Percentiles rank a stretch among this genome's conserved stretches.
Evolutionary conservation across 192 early-diverging fungal species (phyloP).

Genomic region (Funneliformis mosseae): DNA sequence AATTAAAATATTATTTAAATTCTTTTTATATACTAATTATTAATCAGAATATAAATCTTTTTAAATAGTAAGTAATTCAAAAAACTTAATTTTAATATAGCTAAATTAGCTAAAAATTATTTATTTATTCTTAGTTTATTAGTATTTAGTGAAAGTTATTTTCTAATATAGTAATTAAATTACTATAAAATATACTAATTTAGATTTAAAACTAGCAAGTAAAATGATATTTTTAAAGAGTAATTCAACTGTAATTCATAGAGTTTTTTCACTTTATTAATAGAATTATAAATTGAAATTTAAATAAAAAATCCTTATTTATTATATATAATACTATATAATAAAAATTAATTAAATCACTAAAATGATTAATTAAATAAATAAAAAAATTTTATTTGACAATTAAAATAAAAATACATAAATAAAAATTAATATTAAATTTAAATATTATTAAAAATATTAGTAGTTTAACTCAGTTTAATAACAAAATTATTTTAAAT

Average conservation of each 20-base stretch:
- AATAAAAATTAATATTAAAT: too few species aligned
- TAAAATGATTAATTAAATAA: too few species aligned
- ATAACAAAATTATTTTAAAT: too few species aligned
- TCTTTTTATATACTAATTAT: neutral
- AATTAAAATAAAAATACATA: too few species aligned
- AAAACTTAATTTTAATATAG: neutral
- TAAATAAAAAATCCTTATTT: too few species aligned
- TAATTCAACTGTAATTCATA: constrained; percentile 5
- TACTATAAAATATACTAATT: neutral
- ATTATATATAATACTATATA: too few species aligned
- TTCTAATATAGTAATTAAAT: neutral
- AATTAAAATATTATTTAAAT: neutral
- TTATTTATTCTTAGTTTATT: neutral
- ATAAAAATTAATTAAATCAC: too few species aligned
- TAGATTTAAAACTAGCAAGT: neutral
- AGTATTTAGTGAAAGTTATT: neutral
- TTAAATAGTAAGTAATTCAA: neutral
- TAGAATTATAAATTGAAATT: too few species aligned
- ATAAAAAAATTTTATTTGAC: too few species aligned
- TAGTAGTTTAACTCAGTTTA: too few species aligned
- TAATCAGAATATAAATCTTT: neutral
- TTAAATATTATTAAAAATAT: too few species aligned
- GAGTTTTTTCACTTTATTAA: too few species aligned
- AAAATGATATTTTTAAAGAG: constrained; percentile 24
- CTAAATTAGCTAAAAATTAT: constrained; percentile 10